These are phyloP conservation scores for Nitzschia putrida DNA, from an alignment of 108 stramenopile genomes.

Conservation along the genomic window DNA sequence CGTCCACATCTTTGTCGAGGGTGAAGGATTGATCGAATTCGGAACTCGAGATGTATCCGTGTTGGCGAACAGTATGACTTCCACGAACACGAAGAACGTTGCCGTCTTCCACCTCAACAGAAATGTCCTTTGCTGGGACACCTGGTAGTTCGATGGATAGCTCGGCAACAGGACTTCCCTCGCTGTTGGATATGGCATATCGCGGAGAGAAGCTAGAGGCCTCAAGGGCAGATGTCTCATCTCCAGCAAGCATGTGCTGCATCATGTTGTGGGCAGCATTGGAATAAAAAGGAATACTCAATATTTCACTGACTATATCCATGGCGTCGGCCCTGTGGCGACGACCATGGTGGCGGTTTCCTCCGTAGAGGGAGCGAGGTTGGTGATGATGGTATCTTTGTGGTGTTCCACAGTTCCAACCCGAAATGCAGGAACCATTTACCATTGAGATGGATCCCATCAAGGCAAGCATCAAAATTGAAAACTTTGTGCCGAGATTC, in stretches of 20 bases:
- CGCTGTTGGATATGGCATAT: slow-evolving; percentile 14
- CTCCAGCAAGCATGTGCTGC: slow-evolving; percentile 7
- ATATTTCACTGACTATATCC: slow-evolving; percentile 29
- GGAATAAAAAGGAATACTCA: slow-evolving; percentile 21
- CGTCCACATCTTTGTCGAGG: slow-evolving; percentile 31
- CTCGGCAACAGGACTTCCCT: slow-evolving; percentile 21
- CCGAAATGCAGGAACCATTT: neutral
- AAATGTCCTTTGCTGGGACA: slow-evolving; percentile 27
- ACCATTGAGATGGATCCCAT: neutral
- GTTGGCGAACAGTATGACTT: slow-evolving; percentile 10
- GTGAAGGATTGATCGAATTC: slow-evolving; percentile 37
- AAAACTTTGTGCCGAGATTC: neutral
- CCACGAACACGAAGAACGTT: slow-evolving; percentile 23
- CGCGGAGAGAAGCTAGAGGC: neutral
- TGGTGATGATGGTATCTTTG: too few relatives aligned
- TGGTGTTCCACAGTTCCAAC: neutral
- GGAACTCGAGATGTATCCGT: slow-evolving; percentile 6
- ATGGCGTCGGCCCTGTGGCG: neutral
- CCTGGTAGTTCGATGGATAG: slow-evolving; percentile 40
- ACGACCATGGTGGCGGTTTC: neutral
- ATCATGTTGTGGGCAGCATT: neutral
- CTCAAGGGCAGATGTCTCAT: neutral
- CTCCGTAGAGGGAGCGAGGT: neutral
- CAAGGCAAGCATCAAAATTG: neutral
- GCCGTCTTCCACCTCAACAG: slow-evolving; percentile 31